Conservation (phyloP, 163 green algal species). For the Chloroidium sp. region DNA sequence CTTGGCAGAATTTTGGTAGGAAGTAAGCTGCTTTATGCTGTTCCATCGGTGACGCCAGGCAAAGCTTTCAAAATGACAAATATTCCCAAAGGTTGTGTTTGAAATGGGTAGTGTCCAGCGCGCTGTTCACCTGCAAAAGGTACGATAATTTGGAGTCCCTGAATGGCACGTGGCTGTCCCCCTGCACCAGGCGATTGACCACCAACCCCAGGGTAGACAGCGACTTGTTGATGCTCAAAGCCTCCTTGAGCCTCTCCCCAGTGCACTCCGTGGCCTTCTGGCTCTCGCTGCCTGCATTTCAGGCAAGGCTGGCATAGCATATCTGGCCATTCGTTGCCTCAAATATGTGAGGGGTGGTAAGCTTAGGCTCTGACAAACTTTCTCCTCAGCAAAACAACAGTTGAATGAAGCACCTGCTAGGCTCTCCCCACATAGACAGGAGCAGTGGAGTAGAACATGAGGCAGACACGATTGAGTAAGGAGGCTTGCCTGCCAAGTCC, state of each 20-base stretch:
- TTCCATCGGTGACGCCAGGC: not conserved
- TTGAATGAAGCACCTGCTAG: too few species aligned
- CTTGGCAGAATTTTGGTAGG: not conserved
- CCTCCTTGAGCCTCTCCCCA: slow-evolving; percentile 74
- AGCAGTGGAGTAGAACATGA: not conserved
- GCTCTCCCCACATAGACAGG: too few species aligned
- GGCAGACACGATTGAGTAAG: slow-evolving; percentile 33
- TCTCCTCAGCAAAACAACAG: too few species aligned
- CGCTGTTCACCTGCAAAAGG: slow-evolving; percentile 37
- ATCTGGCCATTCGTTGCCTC: too few species aligned
- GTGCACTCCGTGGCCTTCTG: slow-evolving; percentile 69
- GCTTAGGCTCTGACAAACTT: too few species aligned
- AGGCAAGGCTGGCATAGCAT: too few species aligned
- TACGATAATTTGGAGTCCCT: slow-evolving; percentile 54
- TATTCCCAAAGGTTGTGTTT: not conserved
- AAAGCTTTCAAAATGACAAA: not conserved
- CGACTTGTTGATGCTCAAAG: slow-evolving; percentile 82
- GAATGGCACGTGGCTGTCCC: slow-evolving; percentile 44
- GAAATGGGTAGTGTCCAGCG: not conserved
- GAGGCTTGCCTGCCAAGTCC: slow-evolving; percentile 47
- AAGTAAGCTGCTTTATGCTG: not conserved
- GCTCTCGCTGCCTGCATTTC: slow-evolving; percentile 49
- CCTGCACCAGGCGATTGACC: slow-evolving; percentile 71
- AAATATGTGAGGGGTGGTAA: too few species aligned
- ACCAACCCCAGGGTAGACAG: slow-evolving; percentile 76